A percentile compares a stretch with the other conserved stretches of the same genome.
Evolutionary conservation across 1,284 basidiomycete genomes (phyloP).

Genomic region (Ceratobasidium sp.): DNA sequence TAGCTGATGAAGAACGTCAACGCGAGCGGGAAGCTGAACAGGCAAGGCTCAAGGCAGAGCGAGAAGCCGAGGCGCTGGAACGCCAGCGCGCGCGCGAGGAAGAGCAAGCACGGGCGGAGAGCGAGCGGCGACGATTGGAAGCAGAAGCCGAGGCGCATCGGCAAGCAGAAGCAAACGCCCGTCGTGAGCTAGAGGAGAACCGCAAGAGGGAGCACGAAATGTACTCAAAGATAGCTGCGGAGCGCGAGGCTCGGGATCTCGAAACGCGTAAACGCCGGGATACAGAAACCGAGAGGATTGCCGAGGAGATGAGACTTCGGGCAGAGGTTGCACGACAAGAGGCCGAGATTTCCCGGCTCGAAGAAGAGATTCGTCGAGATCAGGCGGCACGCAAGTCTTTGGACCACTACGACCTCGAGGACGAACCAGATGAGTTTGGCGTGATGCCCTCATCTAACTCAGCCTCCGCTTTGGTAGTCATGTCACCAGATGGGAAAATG

Average conservation of each 20-base stretch:
- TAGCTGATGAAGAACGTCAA: conserved; percentile 39
- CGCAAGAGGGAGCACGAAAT: conserved; percentile 51
- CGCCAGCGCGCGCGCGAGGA: conserved; percentile 43
- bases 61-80: conserved; percentile 40
- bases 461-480: conserved; percentile 24
- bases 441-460: conserved; percentile 22
- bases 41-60: conserved; percentile 41
- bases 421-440: conserved; percentile 43
- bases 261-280: conserved; percentile 33
- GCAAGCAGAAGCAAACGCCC: conserved; percentile 36
- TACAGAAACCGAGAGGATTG: conserved; percentile 44
- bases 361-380: conserved; percentile 42
- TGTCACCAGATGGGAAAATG: conserved; percentile 29
- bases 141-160: conserved; percentile 46
- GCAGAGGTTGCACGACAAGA: conserved; percentile 40
- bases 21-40: conserved; percentile 44
- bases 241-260: conserved; percentile 42
- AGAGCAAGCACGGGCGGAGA: conserved; percentile 48
- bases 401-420: conserved; percentile 7
- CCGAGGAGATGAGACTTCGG: conserved; percentile 32
- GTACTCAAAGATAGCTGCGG: conserved; percentile 48
- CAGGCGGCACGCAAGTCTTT: conserved; percentile 15
- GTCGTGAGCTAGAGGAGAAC: conserved; percentile 52
- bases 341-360: conserved; percentile 29
- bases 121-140: conserved; percentile 45